Evolutionary conservation across 225 moss, liverwort and hornwort genomes (phyloP).

Genomic region (Straminergon stramineum): DNA sequence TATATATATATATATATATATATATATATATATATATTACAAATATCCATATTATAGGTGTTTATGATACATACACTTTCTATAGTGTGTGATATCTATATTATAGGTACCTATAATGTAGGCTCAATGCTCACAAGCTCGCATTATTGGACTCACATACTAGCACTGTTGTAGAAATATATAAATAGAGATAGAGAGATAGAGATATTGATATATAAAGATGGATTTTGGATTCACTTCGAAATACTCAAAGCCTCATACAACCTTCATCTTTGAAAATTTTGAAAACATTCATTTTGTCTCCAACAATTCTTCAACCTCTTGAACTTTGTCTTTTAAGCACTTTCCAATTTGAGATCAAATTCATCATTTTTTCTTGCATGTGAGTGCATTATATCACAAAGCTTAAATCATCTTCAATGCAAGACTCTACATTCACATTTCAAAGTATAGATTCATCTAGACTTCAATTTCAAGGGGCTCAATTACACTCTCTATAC

Average conservation of each 20-base stretch:
- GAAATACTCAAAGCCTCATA: neutral
- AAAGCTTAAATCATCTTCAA: neutral
- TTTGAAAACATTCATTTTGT: neutral
- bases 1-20: too few relatives aligned
- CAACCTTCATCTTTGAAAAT: neutral
- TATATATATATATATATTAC: too few relatives aligned
- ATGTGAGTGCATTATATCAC: accelerated
- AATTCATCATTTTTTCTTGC: neutral
- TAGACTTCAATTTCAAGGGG: neutral
- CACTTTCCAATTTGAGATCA: neutral
- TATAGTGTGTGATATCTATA: too few relatives aligned
- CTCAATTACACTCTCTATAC: neutral
- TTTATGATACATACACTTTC: too few relatives aligned
- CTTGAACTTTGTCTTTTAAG: neutral
- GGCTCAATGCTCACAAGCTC: too few relatives aligned
- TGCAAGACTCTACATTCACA: neutral
- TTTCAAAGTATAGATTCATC: neutral
- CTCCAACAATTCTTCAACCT: neutral
- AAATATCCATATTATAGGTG: too few relatives aligned
- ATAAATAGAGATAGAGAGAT: too few relatives aligned
- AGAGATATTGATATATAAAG: neutral
- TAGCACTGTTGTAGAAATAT: too few relatives aligned
- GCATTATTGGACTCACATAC: too few relatives aligned
- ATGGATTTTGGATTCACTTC: neutral
- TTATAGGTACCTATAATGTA: too few relatives aligned